Base-by-base conservation (phyloP, 1,284 basidiomycete species). In the Rhodotorula mucilaginosa region DNA sequence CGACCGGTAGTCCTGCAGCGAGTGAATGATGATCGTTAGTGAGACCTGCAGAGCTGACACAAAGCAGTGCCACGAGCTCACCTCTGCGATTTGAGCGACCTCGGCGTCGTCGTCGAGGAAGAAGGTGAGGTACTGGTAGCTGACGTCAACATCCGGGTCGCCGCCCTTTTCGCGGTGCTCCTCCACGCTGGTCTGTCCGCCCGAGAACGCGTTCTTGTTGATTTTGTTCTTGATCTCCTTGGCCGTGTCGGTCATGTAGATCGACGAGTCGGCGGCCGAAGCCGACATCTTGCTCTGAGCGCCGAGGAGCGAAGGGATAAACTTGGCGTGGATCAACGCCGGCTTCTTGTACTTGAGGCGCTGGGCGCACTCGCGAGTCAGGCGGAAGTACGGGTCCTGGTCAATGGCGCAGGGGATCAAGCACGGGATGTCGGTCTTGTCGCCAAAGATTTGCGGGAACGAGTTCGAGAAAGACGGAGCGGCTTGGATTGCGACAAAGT, bases 201-300 rank as follows among this genome's bases (percentile, higher is more conserved):
- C 83, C n/a, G 80, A 81, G 71, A 83, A 82, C 19, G 82, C 83
- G 64, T 82, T 77, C 79, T 87, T 89, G 81, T 94, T 97, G 81
- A 99, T 89, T 85, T 99, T 99, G 82, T 94, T 98, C 85, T 97
- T 97, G 84, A 99, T 97, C 82, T 95, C 91, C 76, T 88, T 89
- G 23, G 89, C 85, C 67, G 90, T 93, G 81, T 99, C 97, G 64
- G 87, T 93, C 95, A 99, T 97, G 83, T 87, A 98, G 77, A 99
- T 96, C 77, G 90, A 90, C 73, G 89, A 90, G 82, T 92, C 95
- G 49, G 89, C 85, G 81, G 95, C 90, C 64, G 91, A 93, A 5
- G 96, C 96, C 79, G 92, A 95, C 97, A 99, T 99, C 84, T 99
- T 99, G 56, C 93, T 97, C 82, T 97, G 93, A 8, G 94, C 91